Percentiles rank a stretch among this genome's conserved stretches.
These are phyloP conservation scores for Penicillium coprophilum DNA, from an alignment of 495 filamentous ascomycete genomes.

Conservation along the genomic window DNA sequence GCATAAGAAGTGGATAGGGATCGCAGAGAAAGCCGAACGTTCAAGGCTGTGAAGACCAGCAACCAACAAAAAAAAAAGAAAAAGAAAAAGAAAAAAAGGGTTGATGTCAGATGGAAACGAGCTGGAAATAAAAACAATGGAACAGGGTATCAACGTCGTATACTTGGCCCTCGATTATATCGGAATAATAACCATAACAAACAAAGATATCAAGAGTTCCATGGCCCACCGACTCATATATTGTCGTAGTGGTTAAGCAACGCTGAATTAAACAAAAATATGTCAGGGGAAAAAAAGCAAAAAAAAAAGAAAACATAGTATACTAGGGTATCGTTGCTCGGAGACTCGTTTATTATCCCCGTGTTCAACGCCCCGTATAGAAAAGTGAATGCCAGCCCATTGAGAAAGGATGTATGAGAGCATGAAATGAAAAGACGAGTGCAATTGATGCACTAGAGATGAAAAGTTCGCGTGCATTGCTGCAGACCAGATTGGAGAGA, in stretches of 20 bases:
- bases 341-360: conserved; percentile 52
- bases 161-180: conserved; percentile 36
- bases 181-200: conserved; percentile 11
- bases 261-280: conserved; percentile 24
- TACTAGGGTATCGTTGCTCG: conserved; percentile 49
- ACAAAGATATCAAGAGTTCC: conserved; percentile 21
- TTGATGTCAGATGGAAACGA: conserved; percentile 5
- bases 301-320: conserved; percentile 26
- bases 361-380: conserved; percentile 39
- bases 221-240: conserved; percentile 26
- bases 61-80: conserved; percentile 20
- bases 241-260: conserved; percentile 27
- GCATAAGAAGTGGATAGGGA: neutral
- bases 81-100: conserved; percentile 14
- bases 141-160: conserved; percentile 46
- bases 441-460: conserved; percentile 2
- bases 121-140: conserved; percentile 18
- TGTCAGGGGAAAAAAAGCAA: no score
- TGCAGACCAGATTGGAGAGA: neutral
- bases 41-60: conserved; percentile 4
- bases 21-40: neutral
- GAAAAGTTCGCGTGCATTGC: neutral
- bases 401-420: conserved; percentile 22
- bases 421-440: conserved; percentile 17
- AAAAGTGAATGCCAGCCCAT: conserved; percentile 20